Base-by-base conservation (phyloP, 768 basidiomycete genomes). In the Amanita subjunquillea region DNA sequence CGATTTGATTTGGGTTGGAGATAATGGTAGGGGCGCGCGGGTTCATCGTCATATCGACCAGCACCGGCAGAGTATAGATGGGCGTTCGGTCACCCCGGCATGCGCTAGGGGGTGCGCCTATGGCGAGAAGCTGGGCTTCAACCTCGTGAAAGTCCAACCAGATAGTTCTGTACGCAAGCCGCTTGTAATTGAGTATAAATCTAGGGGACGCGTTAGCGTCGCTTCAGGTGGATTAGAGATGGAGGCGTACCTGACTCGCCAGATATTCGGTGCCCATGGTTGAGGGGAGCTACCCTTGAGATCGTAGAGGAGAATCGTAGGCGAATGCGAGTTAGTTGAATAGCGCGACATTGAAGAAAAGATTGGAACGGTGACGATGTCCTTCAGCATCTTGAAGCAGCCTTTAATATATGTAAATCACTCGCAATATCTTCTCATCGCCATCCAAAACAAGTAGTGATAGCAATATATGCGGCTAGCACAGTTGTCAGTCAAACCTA, bases 181-280 rank as follows among this genome's bases (percentile, higher is more conserved):
- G 75, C 60, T 89, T 88, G 61, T 77, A 87, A 61, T 89, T 89
- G n/a, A 89, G 69, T 41, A 87, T 79, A 48, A 87, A 77, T 44
- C 85, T 87, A 51, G 40, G 4, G n/a, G 38, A 20, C 12, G 41
- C 6, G 32, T 43, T 6, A 37, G 50, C 10, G 6, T 22, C 9
- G 8, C 25, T 4, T 32, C 49, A 30, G 34, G 30, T 50, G 27
- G n/a, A 13, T 17, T 29, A 41, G 22, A 36, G 10, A 55, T 29
- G 34, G 32, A 12, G 9, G 38, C 69, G 30, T 49, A 81, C 84
- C 86, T 70, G 56, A 88, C 76, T 41, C 83, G 73, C 85, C 85
- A 87, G 27, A 83, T 74, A 56, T 84, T 85, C 27, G 86, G 86
- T 48, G 81, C 80, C 85, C 85, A 88, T n/a, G 85, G 75, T 50